Base-by-base conservation (phyloP, 306 rosid genomes). In the Vigna mungo region DNA sequence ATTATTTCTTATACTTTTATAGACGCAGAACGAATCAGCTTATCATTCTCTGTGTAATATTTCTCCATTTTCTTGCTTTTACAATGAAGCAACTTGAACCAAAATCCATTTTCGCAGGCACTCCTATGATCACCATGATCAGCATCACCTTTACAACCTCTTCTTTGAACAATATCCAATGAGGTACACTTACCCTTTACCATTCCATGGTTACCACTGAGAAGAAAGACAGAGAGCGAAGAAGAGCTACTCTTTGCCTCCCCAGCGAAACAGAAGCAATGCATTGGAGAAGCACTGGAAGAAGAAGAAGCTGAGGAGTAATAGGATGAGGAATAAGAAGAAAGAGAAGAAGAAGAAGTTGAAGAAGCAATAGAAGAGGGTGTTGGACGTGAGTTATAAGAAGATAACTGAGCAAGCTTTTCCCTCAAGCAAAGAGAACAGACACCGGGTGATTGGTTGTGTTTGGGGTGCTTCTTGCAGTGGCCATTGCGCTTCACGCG, bases 391-490 rank as follows among this genome's bases (percentile, higher is more conserved):
- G 82, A 66, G 10, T 11, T 18, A 46, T 87, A 78, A 48, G 71
- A 6, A 30, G 80, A 14, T 17, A 87, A 36, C 12, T 77, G 83
- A 8, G 77, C 9, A 21, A 93, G 93, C 18, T 72, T 91, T 41
- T 93, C 87, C 1, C 14, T 72, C 73, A 94, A 84, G 30, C 98
- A 94, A 68, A 94, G 66, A 25, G 96, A 86, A 86, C 98, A 94
- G 1, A 92, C 97, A 5, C 97, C 98, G 0, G 97, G 96, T 0
- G 97, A 80, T 70, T 94, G 98, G 37, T 48, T 62, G 86, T 94
- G 97, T 60, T 90, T 92, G 1, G 97, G 97, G 83, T 94, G 98
- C 77, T 84, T 88, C 84, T 83, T 89, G 88, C 98, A 94, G 5
- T 67, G 55, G 7, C 68, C 71, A 3, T 70, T 80, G 15, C 73